Evolutionary conservation across 2,329 filamentous ascomycete species (phyloP).

Genomic region (Pochonia chlamydosporia): DNA sequence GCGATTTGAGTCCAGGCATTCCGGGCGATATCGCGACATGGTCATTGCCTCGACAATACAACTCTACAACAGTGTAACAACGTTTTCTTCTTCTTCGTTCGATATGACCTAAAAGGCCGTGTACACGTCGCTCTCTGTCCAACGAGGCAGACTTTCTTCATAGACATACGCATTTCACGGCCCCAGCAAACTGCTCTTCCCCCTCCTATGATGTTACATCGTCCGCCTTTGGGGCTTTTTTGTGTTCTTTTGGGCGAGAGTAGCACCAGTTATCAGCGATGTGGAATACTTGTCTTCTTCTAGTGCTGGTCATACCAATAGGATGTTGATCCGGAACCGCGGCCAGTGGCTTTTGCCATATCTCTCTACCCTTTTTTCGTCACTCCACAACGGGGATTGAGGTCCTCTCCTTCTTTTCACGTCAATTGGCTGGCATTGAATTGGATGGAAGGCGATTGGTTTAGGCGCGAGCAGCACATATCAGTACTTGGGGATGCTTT

Average conservation of each 20-base stretch:
- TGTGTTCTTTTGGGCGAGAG: neutral
- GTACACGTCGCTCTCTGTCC: no score
- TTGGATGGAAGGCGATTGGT: neutral
- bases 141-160: neutral
- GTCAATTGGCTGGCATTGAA: neutral
- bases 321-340: no score
- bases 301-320: no score
- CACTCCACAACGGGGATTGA: neutral
- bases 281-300: neutral
- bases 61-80: no score
- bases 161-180: neutral
- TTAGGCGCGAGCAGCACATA: neutral
- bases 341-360: no score
- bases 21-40: no score
- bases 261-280: neutral
- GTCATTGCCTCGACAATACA: no score
- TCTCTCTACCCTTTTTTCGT: neutral
- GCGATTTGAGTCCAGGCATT: neutral
- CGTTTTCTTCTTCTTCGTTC: no score
- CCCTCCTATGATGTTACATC: neutral
- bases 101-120: no score
- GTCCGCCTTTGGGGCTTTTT: neutral
- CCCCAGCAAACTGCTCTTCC: neutral
- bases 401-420: neutral
- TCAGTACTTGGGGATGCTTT: neutral